phyloP scores from a whole-genome alignment of 305 asterid species.

The Galium porrigens region DNA sequence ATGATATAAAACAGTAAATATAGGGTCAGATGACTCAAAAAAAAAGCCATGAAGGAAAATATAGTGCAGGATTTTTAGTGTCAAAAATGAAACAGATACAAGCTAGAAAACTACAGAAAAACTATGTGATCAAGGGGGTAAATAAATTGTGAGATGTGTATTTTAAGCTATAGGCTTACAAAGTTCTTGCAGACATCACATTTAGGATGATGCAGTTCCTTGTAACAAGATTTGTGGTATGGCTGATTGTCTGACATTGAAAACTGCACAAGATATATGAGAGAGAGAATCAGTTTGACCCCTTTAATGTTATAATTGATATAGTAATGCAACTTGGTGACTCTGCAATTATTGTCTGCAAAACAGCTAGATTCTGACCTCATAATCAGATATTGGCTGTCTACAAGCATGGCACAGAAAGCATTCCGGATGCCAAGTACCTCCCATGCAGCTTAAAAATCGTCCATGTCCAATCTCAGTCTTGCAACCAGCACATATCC shows the following conservation, averaged over 20 bases:
- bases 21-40: slow-evolving; percentile 6
- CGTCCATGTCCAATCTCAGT: slow-evolving; percentile 77
- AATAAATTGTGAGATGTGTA: background rate
- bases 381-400: slow-evolving; percentile 78
- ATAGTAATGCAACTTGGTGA: background rate
- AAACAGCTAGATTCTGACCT: slow-evolving; percentile 36
- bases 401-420: slow-evolving; percentile 66
- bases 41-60: background rate
- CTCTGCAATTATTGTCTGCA: background rate
- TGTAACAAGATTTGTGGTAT: slow-evolving; percentile 83
- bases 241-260: slow-evolving; percentile 68
- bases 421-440: slow-evolving; percentile 96
- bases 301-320: background rate
- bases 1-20: slow-evolving; percentile 4
- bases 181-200: slow-evolving; percentile 89
- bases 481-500: slow-evolving; percentile 86
- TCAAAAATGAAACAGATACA: background rate
- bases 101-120: background rate
- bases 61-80: background rate
- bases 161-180: slow-evolving; percentile 37
- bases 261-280: slow-evolving; percentile 35
- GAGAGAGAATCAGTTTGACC: slow-evolving; percentile 4
- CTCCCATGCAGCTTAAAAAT: slow-evolving; percentile 82
- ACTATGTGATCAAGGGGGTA: background rate
- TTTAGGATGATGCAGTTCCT: slow-evolving; percentile 79